phyloP scores from a whole-genome alignment of 805 yeast species.

The Sugiyamaella chiloensis region DNA sequence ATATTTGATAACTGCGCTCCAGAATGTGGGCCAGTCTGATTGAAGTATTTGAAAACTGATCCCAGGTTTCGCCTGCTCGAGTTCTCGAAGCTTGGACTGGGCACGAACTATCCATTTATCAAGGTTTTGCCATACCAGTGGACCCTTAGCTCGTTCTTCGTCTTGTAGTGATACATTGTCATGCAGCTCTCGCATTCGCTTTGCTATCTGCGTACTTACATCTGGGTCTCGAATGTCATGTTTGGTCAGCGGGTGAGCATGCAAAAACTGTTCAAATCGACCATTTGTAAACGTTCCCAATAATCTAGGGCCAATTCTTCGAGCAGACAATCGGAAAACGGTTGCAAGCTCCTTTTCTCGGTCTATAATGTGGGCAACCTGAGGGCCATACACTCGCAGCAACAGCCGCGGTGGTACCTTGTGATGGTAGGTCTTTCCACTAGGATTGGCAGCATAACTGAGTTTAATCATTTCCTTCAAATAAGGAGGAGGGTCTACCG shows the following conservation, averaged over 20 bases:
- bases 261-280: slow-evolving; percentile 87
- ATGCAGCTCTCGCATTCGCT: slow-evolving; percentile 95
- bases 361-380: slow-evolving; percentile 82
- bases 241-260: slow-evolving; percentile 73
- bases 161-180: slow-evolving; percentile 63
- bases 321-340: slow-evolving; percentile 66
- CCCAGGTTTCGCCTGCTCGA: slow-evolving; percentile 38
- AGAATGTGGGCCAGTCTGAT: slow-evolving; percentile 50
- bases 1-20: slow-evolving; percentile 49
- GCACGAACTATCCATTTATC: slow-evolving; percentile 65
- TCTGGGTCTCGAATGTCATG: slow-evolving; percentile 71
- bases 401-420: slow-evolving; percentile 57
- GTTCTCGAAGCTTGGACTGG: slow-evolving; percentile 40
- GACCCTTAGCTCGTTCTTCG: slow-evolving; percentile 56
- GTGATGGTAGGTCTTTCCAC: slow-evolving; percentile 29
- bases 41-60: slow-evolving; percentile 24
- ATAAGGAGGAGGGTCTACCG: slow-evolving; percentile 55
- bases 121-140: slow-evolving; percentile 67
- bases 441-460: slow-evolving; percentile 18
- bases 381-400: slow-evolving; percentile 83
- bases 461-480: slow-evolving; percentile 34
- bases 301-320: slow-evolving; percentile 82
- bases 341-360: slow-evolving; percentile 74
- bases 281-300: slow-evolving; percentile 91
- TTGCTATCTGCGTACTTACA: slow-evolving; percentile 78